phyloP scores from a whole-genome alignment of 441 rosid genomes.

The Brassica hybrid region DNA sequence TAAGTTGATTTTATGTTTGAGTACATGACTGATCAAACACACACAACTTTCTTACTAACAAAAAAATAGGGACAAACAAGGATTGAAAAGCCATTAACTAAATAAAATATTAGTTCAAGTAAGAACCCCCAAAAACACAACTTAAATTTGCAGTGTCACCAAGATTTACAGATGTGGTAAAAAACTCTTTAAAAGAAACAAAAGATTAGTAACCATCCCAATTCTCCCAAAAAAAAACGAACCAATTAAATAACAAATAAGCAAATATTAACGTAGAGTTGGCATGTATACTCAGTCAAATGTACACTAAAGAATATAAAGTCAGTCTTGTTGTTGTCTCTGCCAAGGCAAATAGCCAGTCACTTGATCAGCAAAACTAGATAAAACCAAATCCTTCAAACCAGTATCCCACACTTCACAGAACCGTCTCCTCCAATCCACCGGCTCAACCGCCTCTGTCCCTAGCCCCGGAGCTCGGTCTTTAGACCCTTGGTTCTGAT shows the following conservation, averaged over 20 bases:
- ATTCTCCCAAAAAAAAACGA: background rate
- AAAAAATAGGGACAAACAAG: no score
- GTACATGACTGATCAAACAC: no score
- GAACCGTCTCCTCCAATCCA: slow-evolving; percentile 73
- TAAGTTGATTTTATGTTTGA: no score
- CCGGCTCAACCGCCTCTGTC: slow-evolving; percentile 82
- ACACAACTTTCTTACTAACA: no score
- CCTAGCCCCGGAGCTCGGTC: slow-evolving; percentile 95
- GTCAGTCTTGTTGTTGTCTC: slow-evolving; percentile 45
- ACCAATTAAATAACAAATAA: background rate
- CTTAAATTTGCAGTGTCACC: no score
- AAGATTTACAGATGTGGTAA: slow-evolving; percentile 21
- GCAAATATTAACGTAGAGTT: background rate
- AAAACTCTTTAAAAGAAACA: background rate
- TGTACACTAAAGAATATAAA: slow-evolving; percentile 26
- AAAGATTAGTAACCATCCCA: slow-evolving; percentile 1
- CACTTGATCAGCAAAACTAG: slow-evolving; percentile 73
- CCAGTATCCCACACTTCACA: slow-evolving; percentile 97
- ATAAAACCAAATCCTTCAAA: slow-evolving; percentile 74
- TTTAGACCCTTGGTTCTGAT: slow-evolving; percentile 85
- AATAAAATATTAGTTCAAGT: no score
- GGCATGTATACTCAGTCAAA: background rate
- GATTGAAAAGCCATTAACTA: no score
- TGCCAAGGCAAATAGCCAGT: slow-evolving; percentile 82
- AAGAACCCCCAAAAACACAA: no score